Evolutionary conservation across 176 grass and related monocot species (phyloP), one percentile per base, ranked within the genome.

Genomic region (Musa troglodytarum): DNA sequence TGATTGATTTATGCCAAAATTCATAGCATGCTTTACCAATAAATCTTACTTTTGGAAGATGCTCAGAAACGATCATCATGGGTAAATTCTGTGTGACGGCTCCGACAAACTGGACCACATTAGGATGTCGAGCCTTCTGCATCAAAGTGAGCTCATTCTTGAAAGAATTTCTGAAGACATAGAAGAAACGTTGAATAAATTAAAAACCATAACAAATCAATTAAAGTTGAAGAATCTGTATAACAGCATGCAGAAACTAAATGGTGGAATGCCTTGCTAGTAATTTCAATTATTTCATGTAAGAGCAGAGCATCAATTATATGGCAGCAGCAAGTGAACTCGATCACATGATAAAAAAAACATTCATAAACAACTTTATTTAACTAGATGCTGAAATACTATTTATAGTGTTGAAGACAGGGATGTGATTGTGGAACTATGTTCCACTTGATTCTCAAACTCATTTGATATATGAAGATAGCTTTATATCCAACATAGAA

Each of bases 61-160:
- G 91, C 67, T 99, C 95, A 3, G 90, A 93, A 88, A 99, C 86
- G 62, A 94, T 99, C 95, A 94, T 99, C 95, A 99, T 91, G 1
- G 95, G 95, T 66, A 89, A 77, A 76, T 91, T 88, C 81, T 99
- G 95, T 34, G 95, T 99, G 78, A 99, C 85, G 83, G 95, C 95
- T 80, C 95, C 95, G 52, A 99, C 86, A 87, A 99, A 99, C 71
- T 94, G 95, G 76, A 99, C 86, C 86, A 99, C 81, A 80, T 99
- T 99, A 64, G 95, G 95, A 83, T 99, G 95, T 1, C 95, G 90
- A 1, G 73, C 90, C 75, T 91, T 99, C 78, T 91, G 86, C 77
- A 99, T 76, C 78, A 99, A 77, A 76, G 95, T 94, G 51, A 99
- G 89, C 83, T 99, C 90, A 2, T 94, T 66, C 69, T 83, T 89